Percentiles rank a stretch among this genome's conserved stretches.
Conservation (phyloP, 495 filamentous ascomycete genomes). For the Talaromyces nanjingensis region DNA sequence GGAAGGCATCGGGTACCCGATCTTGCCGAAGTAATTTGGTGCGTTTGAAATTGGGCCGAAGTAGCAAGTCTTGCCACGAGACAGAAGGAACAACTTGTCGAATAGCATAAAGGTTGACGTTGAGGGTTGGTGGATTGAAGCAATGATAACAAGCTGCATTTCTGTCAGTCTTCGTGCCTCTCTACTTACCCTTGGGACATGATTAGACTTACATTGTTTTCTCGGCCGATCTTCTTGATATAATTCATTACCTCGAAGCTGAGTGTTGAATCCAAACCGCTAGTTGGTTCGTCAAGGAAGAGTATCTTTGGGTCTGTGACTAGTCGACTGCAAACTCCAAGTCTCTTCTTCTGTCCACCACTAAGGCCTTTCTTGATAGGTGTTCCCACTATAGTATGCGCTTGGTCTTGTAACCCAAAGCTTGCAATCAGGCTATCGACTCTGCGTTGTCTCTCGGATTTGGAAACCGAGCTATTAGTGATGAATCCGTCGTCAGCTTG, state of each 20-base stretch:
- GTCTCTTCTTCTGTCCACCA: slow-evolving; percentile 71
- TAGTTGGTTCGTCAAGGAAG: slow-evolving; percentile 79
- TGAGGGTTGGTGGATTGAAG: slow-evolving; percentile 76
- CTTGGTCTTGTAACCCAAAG: slow-evolving; percentile 61
- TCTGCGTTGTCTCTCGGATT: slow-evolving; percentile 44
- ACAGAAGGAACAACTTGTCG: slow-evolving; percentile 69
- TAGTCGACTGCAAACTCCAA: slow-evolving; percentile 71
- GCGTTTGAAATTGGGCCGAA: slow-evolving; percentile 52
- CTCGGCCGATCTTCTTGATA: slow-evolving; percentile 52
- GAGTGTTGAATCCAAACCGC: slow-evolving; percentile 65
- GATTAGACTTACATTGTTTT: slow-evolving; percentile 51
- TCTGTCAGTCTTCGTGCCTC: neutral
- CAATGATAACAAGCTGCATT: slow-evolving; percentile 58
- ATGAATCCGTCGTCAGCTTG: neutral
- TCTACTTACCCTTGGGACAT: neutral
- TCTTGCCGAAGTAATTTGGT: slow-evolving; percentile 47
- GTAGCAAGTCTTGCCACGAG: slow-evolving; percentile 60
- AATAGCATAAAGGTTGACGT: slow-evolving; percentile 70
- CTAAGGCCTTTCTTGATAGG: slow-evolving; percentile 72
- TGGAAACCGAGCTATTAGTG: slow-evolving; percentile 25
- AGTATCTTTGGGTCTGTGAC: slow-evolving; percentile 72
- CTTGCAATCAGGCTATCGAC: slow-evolving; percentile 49
- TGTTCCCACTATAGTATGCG: slow-evolving; percentile 64
- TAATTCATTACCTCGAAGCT: slow-evolving; percentile 65
- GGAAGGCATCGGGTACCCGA: slow-evolving; percentile 52